Evolutionary conservation across 257 asterid species (phyloP), one percentile per base, ranked within the genome.

Genomic region (Salvia splendens): DNA sequence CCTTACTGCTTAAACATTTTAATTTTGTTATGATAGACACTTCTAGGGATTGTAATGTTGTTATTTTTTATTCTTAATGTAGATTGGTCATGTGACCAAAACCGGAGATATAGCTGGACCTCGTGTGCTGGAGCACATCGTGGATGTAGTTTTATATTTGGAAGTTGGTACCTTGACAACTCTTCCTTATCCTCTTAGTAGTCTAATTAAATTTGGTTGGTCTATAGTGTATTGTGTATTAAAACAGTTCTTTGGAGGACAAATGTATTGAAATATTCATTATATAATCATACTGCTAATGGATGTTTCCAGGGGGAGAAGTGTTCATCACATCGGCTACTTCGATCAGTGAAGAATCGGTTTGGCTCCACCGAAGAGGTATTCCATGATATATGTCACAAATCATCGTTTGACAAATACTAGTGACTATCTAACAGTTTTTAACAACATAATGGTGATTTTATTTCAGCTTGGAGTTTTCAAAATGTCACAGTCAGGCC

Each of bases 341-440:
- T 93, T 74, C 83, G 99, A 53, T 79, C 99, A 15, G 92, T 87
- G 76, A 90, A 90, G 84, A 93, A 93, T 75, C 87, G 97, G 24
- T 93, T 85, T 84, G 99, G 99, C 74, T 86, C 97, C 82, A 85
- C 99, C 5, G 97, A 93, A 80, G 99, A 90, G 97, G 99, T 86
- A 85, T 65, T 33, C 67, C 50, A 55, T 70, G 66, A 42, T 71
- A 68, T 64, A 33, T 30, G 54, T 52, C 69, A 54, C 30, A 24
- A 24, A 1, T 24, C 30, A 24, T 24, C 30, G 30, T 24, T 24
- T 24, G 30, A 24, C 30, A 24, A 24, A 24, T 17, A 17, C 0
- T 24, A 24, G 30, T 24, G 30, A 24, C 1, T 24, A 24, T 24
- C 30, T 24, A 24, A 24, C 1, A 24, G 30, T 1, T 24, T 24